phyloP scores from a whole-genome alignment of 441 rosid genomes.

The Dalechampia spathulata region DNA sequence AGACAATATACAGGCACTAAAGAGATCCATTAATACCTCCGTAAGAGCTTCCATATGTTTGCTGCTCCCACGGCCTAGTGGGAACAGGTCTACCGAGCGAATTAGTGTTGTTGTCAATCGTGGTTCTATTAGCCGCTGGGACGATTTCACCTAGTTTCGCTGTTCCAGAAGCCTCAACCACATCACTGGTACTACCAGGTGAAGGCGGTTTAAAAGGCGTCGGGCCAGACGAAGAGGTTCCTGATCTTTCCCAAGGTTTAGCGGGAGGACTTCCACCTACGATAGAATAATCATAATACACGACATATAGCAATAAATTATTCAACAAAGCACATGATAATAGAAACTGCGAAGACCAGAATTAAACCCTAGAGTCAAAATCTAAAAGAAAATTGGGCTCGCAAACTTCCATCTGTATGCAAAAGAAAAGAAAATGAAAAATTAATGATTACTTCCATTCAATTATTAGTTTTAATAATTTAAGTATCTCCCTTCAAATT shows the following conservation, averaged over 20 bases:
- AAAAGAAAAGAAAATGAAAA: neutral
- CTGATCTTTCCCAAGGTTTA: constrained; percentile 94
- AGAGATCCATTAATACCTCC: constrained; percentile 39
- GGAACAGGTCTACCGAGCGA: constrained; percentile 72
- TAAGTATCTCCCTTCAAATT: neutral
- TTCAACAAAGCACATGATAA: neutral
- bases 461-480: neutral
- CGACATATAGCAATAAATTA: neutral
- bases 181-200: constrained; percentile 76
- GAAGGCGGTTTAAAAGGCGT: constrained; percentile 92
- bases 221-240: constrained; percentile 50
- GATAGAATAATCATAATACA: constrained; percentile 2
- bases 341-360: no score
- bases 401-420: neutral
- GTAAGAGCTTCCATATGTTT: constrained; percentile 43
- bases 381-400: neutral
- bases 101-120: constrained; percentile 31
- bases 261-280: constrained; percentile 57
- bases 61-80: constrained; percentile 89
- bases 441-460: neutral
- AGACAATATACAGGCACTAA: no score
- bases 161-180: constrained; percentile 94
- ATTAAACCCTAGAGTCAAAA: neutral
- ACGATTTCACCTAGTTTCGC: constrained; percentile 82
- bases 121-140: constrained; percentile 38